Base-by-base conservation (phyloP, 371 early-diverging fungal genomes). In the Apophysomyces ossiformis region DNA sequence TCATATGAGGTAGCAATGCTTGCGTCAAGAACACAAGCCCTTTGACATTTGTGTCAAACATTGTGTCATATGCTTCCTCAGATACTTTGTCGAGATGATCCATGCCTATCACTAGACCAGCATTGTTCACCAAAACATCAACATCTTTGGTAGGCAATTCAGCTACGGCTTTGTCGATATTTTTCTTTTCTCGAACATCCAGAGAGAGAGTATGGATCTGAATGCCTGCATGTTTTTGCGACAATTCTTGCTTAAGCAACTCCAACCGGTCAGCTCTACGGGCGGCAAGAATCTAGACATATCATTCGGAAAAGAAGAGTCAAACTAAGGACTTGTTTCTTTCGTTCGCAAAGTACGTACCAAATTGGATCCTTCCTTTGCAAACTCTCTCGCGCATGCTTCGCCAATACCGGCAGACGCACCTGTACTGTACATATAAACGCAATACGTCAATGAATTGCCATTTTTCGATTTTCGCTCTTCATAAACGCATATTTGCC, bases 21-120 rank as follows among this genome's bases (percentile, higher is more conserved):
- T 94, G 93, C 5, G 93, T 92, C 7, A 91, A 81, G 60, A 85
- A 89, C 5, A 92, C 75, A 0, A 92, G 75, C 0, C 93, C 96
- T 72, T 95, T 95, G 66, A 97, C 91, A 73, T 97, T 97, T 43
- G 96, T 96, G 67, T 95, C 93, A 44, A 97, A 76, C 89, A 96
- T 92, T 41, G 87, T 81, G 71, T 96, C 90, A 68, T 92, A 85
- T 7, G 82, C 88, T 2, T 91, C 88, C 45, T 78, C 82, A 0
- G 79, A 65, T 15, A 92, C 86, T 9, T 85, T 80, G 39, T 81
- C 84, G 32, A 96, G 67, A n/a, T 82, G 84, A 69, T 95, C 95
- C 46, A 94, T 57, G 12, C 97, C 96, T 65, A 94, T 72, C 1
- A 92, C 95, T 36, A 95, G 67, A 1, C 86, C 85, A 35, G 87